A percentile compares a stretch with the other conserved stretches of the same genome.
These are phyloP conservation scores for Alternaria angustiovoidea DNA, from an alignment of 2,329 filamentous ascomycete genomes.

Conservation along the genomic window DNA sequence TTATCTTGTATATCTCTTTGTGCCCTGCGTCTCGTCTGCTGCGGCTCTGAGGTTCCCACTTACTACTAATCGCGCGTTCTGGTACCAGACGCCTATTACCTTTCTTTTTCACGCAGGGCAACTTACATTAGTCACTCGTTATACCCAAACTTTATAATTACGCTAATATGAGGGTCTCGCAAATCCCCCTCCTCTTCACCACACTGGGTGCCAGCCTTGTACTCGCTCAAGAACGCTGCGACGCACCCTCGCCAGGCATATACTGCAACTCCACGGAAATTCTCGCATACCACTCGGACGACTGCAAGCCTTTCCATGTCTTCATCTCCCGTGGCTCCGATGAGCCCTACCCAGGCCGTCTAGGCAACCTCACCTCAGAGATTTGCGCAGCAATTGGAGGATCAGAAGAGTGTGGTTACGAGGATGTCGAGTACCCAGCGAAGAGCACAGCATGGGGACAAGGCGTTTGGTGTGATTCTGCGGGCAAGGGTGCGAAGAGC, in stretches of 20 bases:
- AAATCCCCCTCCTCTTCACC: slow-evolving; percentile 15
- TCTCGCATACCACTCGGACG: slow-evolving; percentile 27
- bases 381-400: slow-evolving; percentile 32
- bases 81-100: background rate
- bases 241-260: slow-evolving; percentile 27
- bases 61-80: background rate
- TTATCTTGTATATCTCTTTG: background rate
- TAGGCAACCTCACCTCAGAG: slow-evolving; percentile 32
- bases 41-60: background rate
- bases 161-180: slow-evolving; percentile 23
- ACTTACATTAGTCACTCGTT: slow-evolving; percentile 12
- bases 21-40: background rate
- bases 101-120: background rate
- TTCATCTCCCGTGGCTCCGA: slow-evolving; percentile 42
- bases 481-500: slow-evolving; percentile 28
- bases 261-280: slow-evolving; percentile 38
- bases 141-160: background rate
- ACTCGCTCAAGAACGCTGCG: slow-evolving; percentile 34
- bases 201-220: slow-evolving; percentile 19
- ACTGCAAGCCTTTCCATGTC: slow-evolving; percentile 37
- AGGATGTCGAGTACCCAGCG: slow-evolving; percentile 39
- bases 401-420: slow-evolving; percentile 30
- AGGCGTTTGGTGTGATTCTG: slow-evolving; percentile 39
- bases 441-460: slow-evolving; percentile 36
- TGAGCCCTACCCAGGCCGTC: slow-evolving; percentile 38